Evolutionary conservation across 2,329 filamentous ascomycete genomes (phyloP), one percentile per base, ranked within the genome.

Genomic region (Coniochaeta sp.): DNA sequence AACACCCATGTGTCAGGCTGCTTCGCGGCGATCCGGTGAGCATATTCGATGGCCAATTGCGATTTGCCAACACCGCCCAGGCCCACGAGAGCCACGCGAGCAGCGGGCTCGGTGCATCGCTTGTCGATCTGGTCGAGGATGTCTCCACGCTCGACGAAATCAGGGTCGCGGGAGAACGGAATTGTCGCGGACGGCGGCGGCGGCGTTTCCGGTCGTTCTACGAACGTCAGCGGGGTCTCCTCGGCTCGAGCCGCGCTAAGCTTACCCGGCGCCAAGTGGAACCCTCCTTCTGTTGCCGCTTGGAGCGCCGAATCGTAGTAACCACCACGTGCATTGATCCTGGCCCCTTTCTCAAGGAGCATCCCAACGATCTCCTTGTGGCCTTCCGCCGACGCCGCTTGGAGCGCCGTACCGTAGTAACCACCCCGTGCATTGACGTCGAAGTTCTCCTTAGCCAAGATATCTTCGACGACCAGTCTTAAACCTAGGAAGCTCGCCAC

Each of bases 141-240:
- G 28, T 59, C 56, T 4, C 53, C 61, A 6, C 61, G 63, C 26
- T 62, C 38, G 16, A 67, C 56, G 40, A 46, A 70, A 51, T 64
- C 60, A 6, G 52, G 55, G 32, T 69, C 64, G 27, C 57, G 61
- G 13, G 56, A 57, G 50, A 67, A 69, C 5, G 66, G 62, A 48
- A 64, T 58, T 40, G 22, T 54, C 16, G 58, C 51, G n/a, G 51
- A 59, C 26, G 61, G 62, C 14, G 22, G 31, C 38, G 59, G 61
- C 33, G 57, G 58, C 3, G 53, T 55, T 55, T 53, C 55, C 13
- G 50, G 52, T 53, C 53, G 51, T 48, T 50, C 51, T 56, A 38
- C 14, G 33, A 38, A 38, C 33, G 33, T 38, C n/a, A 38, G 33
- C n/a, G n/a, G 33, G 16, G 8, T 14, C 6, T 6, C 33, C 33